These are phyloP conservation scores for Chrysosporium keratinophilum DNA, from an alignment of 2,329 filamentous ascomycete species.

Conservation along the genomic window DNA sequence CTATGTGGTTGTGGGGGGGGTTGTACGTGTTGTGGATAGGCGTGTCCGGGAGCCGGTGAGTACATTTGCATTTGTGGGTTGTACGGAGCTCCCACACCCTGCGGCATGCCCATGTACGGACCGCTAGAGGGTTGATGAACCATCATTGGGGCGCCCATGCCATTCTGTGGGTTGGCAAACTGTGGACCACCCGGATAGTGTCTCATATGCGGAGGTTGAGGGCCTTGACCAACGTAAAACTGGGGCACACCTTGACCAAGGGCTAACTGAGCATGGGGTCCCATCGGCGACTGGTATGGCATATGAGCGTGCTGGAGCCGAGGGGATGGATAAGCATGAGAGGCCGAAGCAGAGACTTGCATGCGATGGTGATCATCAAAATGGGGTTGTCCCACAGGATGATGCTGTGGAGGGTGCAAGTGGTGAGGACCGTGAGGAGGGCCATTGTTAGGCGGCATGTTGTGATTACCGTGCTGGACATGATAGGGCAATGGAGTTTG, in stretches of 20 bases:
- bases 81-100: constrained; percentile 55
- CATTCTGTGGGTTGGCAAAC: constrained; percentile 60
- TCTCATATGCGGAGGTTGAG: constrained; percentile 60
- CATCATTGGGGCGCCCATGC: constrained; percentile 74
- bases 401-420: constrained; percentile 65
- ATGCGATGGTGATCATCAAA: constrained; percentile 78
- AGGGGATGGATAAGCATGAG: constrained; percentile 77
- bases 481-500: constrained; percentile 77
- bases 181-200: constrained; percentile 62
- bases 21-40: constrained; percentile 46
- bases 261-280: constrained; percentile 57
- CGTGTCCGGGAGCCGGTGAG: constrained; percentile 61
- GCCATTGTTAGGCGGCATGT: constrained; percentile 56
- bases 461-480: constrained; percentile 62
- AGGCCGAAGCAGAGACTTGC: constrained; percentile 70
- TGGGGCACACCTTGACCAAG: constrained; percentile 63
- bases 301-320: constrained; percentile 60
- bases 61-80: constrained; percentile 74
- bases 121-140: constrained; percentile 60
- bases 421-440: constrained; percentile 62
- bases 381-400: constrained; percentile 56
- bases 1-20: constrained; percentile 48
- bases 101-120: constrained; percentile 61
- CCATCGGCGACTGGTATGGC: constrained; percentile 58
- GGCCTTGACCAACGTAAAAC: constrained; percentile 59